These are phyloP conservation scores for Brassica hybrid DNA, from an alignment of 441 rosid species.

Conservation along the genomic window DNA sequence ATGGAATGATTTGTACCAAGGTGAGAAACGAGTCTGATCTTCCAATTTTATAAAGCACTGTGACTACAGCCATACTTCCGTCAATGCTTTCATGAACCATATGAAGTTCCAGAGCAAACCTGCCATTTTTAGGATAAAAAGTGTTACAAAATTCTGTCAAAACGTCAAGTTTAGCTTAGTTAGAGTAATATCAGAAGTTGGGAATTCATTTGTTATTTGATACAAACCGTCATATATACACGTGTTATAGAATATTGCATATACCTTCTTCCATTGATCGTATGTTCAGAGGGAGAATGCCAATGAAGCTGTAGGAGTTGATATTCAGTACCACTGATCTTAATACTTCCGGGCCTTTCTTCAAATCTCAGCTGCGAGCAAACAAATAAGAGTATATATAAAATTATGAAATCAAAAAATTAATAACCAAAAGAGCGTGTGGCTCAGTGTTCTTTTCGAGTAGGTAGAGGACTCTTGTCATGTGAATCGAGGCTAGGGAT, in stretches of 20 bases:
- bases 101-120: constrained; percentile 69
- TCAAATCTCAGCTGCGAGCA: constrained; percentile 60
- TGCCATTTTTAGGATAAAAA: constrained; percentile 28
- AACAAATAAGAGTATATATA: not conserved
- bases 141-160: not conserved
- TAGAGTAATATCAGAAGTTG: not conserved
- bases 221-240: not conserved
- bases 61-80: constrained; percentile 67
- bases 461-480: not conserved
- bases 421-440: not conserved
- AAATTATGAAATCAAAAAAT: not conserved
- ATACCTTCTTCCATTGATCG: constrained; percentile 64
- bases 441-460: not conserved
- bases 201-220: not conserved
- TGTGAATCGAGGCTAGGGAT: not conserved
- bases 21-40: constrained; percentile 64
- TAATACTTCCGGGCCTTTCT: constrained; percentile 58
- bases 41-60: constrained; percentile 68
- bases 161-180: constrained; percentile 1
- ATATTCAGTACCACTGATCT: constrained; percentile 59
- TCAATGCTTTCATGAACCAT: constrained; percentile 69
- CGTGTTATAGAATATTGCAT: constrained; percentile 6
- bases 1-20: constrained; percentile 42
- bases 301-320: constrained; percentile 68
- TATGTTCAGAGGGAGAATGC: constrained; percentile 88